These are phyloP conservation scores for Fusarium oxysporum DNA, from an alignment of 2,329 filamentous ascomycete genomes.

Conservation along the genomic window DNA sequence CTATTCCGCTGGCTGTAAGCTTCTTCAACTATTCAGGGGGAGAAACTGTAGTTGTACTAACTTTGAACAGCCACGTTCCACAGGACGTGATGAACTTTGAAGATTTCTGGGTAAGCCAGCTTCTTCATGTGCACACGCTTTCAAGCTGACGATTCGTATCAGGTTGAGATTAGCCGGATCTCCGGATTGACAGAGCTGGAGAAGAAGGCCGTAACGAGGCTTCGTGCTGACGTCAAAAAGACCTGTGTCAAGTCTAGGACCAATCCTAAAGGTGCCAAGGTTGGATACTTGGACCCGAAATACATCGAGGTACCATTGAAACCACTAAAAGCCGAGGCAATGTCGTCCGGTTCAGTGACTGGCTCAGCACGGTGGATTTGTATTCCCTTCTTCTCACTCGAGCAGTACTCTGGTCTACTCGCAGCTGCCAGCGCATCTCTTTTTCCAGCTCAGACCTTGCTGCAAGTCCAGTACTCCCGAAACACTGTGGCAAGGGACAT, in stretches of 20 bases:
- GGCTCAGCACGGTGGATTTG: conserved; percentile 55
- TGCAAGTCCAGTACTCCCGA: conserved; percentile 58
- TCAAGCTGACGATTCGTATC: background rate
- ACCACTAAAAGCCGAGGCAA: conserved; percentile 34
- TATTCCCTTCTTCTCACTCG: conserved; percentile 60
- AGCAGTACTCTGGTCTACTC: conserved; percentile 55
- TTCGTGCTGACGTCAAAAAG: conserved; percentile 54
- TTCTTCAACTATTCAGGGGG: fast-evolving
- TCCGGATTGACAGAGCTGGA: conserved; percentile 50
- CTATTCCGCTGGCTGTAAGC: conserved; percentile 58
- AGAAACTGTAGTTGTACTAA: conserved; percentile 26
- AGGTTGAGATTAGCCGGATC: conserved; percentile 52
- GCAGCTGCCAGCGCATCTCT: conserved; percentile 47
- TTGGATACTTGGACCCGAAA: conserved; percentile 57
- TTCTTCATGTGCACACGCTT: fast-evolving
- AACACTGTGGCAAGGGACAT: conserved; percentile 56
- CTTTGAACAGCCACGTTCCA: conserved; percentile 49
- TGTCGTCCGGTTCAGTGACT: conserved; percentile 13
- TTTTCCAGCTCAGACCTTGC: conserved; percentile 57
- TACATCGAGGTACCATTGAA: conserved; percentile 53
- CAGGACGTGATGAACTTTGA: conserved; percentile 58
- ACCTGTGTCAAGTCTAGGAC: conserved; percentile 52
- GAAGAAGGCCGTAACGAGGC: conserved; percentile 50
- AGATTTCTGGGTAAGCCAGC: conserved; percentile 52
- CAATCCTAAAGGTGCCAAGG: conserved; percentile 53